phyloP scores from a whole-genome alignment of 352 stramenopile species.

The Phytophthora tentaculata region DNA sequence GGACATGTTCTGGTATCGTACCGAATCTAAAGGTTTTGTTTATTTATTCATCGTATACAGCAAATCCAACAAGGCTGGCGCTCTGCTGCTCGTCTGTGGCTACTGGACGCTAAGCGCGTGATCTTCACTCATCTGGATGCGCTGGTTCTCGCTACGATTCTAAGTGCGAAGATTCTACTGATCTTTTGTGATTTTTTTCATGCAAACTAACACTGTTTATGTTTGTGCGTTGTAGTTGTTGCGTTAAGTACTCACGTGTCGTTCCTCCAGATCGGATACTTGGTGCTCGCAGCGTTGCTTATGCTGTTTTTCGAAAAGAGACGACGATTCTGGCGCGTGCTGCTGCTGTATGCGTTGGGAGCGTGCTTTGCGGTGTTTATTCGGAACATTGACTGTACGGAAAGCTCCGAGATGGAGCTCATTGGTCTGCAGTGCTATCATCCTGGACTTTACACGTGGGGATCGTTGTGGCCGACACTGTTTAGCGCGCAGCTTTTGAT shows the following conservation, averaged over 20 bases:
- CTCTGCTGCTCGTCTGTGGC: conserved; percentile 62
- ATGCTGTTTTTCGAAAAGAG: conserved; percentile 87
- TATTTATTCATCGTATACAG: conserved; percentile 28
- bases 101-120: conserved; percentile 74
- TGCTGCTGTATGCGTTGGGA: conserved; percentile 74
- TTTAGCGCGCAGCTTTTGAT: conserved; percentile 87
- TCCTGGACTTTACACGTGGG: conserved; percentile 61
- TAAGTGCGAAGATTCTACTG: conserved; percentile 45
- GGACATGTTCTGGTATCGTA: background rate
- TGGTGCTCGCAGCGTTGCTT: conserved; percentile 77
- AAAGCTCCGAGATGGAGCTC: conserved; percentile 51
- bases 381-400: conserved; percentile 77
- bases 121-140: conserved; percentile 81
- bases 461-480: conserved; percentile 76
- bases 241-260: conserved; percentile 82
- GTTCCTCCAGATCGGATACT: conserved; percentile 85
- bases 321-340: conserved; percentile 75
- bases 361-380: conserved; percentile 81
- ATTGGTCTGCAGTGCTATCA: conserved; percentile 81
- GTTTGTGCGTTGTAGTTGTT: conserved; percentile 53
- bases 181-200: background rate
- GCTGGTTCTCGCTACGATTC: conserved; percentile 81
- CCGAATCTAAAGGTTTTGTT: conserved; percentile 5
- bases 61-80: conserved; percentile 61
- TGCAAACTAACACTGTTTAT: conserved; percentile 5